Evolutionary conservation across 352 stramenopile species (phyloP).

Genomic region (Phytophthora pinifolia): DNA sequence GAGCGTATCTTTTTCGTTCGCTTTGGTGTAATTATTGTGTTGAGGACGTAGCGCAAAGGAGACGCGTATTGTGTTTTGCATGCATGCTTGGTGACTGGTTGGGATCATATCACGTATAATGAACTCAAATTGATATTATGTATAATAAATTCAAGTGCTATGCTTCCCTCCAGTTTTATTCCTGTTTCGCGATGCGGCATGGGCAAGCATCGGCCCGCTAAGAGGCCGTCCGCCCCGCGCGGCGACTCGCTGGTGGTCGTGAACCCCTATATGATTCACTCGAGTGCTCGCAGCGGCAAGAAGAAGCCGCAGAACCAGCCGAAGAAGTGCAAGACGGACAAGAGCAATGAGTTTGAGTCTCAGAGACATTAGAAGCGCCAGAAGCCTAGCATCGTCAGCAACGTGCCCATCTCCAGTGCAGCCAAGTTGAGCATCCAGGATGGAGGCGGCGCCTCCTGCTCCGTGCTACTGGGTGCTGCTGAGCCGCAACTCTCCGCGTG

Average conservation of each 20-base stretch:
- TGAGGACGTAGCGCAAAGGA: too few species aligned
- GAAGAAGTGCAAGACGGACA: slow-evolving; percentile 17
- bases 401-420: slow-evolving; percentile 22
- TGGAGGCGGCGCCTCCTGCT: slow-evolving; percentile 11
- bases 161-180: too few species aligned
- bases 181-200: too few species aligned
- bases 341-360: not conserved
- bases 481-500: slow-evolving; percentile 35
- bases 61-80: too few species aligned
- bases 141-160: too few species aligned
- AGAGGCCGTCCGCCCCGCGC: slow-evolving; percentile 6
- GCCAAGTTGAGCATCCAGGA: slow-evolving; percentile 20
- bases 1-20: too few species aligned
- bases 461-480: slow-evolving; percentile 60
- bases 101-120: too few species aligned
- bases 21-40: too few species aligned
- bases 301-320: slow-evolving; percentile 17
- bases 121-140: too few species aligned
- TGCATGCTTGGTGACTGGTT: too few species aligned
- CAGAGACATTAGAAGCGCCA: slow-evolving; percentile 14
- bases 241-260: slow-evolving; percentile 47
- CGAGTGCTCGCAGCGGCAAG: slow-evolving; percentile 6
- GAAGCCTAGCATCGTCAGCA: slow-evolving; percentile 12
- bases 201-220: slow-evolving; percentile 22
- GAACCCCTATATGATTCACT: slow-evolving; percentile 40